Base-by-base conservation (phyloP, 2,329 filamentous ascomycete genomes). In the Aspergillus sp. region DNA sequence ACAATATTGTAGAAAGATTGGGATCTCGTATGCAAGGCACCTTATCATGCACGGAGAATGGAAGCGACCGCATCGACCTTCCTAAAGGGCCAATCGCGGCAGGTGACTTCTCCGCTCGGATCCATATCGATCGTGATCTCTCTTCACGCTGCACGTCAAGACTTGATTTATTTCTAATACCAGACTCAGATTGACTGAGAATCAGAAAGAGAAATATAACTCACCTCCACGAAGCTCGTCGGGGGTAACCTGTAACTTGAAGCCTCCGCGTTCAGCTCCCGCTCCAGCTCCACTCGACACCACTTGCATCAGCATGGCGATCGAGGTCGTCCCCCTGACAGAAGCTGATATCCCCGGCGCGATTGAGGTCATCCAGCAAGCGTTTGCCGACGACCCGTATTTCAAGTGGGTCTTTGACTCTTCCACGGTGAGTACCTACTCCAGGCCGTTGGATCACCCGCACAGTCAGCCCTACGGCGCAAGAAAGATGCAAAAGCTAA, bases 381-480 rank as follows among this genome's bases (percentile, higher is more conserved):
- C 85, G 0, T 88, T 88, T 62, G 81, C 78, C 1, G 77, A 84
- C 4, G 86, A 88, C 60, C 86, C 86, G 0, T 88, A 88, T 64
- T 85, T 84, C 59, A 71, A 77, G 19, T 88, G 86, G 86, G 81
- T 87, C 2, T 88, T 83, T 54, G 82, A 87, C 64, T 73, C 77
- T 19, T 67, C 73, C 32, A 82, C 82, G 64, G 83, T 81, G 68
- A 58, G 73, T 69, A n/a, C n/a, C n/a, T n/a, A n/a, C n/a, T 47
- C 29, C 23, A 13, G 32, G 17, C 25, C 19, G 36, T 17, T 25
- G 19, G 19, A 49, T 44, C 50, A 49, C 13, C 11, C 9, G 25
- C 21, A 23, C 11, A 7, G 25, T 29, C 25, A 11, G 45, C 45
- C 20, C 20, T 47, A 34, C 19, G 7, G 17, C 2, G 13, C 13